Evolutionary conservation across 2,329 filamentous ascomycete genomes (phyloP).

Genomic region (Fusarium illudens): DNA sequence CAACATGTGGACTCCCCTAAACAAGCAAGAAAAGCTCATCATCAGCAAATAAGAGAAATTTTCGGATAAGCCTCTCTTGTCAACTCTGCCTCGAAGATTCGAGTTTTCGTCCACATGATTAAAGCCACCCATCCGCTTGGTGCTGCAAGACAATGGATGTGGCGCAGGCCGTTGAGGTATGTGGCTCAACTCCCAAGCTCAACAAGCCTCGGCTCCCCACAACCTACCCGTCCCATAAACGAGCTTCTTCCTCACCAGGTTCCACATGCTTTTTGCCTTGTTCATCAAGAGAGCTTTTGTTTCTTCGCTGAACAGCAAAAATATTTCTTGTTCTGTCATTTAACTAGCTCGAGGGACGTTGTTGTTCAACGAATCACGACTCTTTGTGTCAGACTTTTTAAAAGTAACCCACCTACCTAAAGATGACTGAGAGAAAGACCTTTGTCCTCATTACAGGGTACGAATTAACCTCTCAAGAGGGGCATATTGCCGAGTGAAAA

Average conservation of each 20-base stretch:
- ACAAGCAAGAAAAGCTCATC: too few relatives aligned
- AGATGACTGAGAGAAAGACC: slow-evolving; percentile 47
- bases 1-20: too few relatives aligned
- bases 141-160: too few relatives aligned
- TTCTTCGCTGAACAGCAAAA: neutral
- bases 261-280: slow-evolving; percentile 11
- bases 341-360: neutral
- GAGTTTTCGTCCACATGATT: too few relatives aligned
- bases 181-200: neutral
- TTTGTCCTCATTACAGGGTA: slow-evolving; percentile 62
- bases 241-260: neutral
- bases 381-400: neutral
- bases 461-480: slow-evolving; percentile 6
- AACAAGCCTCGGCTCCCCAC: slow-evolving; percentile 9
- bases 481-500: neutral
- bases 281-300: neutral
- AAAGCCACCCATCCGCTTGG: too few relatives aligned
- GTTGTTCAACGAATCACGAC: neutral
- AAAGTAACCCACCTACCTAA: neutral
- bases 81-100: too few relatives aligned
- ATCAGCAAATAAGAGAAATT: too few relatives aligned
- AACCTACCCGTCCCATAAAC: neutral
- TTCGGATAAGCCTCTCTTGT: too few relatives aligned
- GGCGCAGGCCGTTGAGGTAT: neutral
- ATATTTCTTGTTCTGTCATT: neutral